These are phyloP conservation scores for Tubosaeta sp. DNA, from an alignment of 768 basidiomycete species.

Conservation along the genomic window DNA sequence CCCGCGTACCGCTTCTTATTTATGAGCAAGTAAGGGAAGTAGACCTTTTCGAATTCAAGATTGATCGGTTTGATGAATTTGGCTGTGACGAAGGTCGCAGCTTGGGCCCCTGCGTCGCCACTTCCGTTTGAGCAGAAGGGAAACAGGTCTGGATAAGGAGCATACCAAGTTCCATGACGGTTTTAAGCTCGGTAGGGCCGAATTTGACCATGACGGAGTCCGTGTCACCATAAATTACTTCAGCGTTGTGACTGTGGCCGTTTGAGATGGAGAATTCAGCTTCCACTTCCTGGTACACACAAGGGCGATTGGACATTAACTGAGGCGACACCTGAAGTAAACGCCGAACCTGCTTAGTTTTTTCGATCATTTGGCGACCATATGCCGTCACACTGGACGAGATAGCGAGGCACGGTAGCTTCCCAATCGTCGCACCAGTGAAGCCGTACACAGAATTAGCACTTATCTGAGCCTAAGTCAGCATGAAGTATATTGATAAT, in stretches of 20 bases:
- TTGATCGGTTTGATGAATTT: conserved; percentile 97
- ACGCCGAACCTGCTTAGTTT: conserved; percentile 72
- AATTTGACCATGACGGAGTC: conserved; percentile 99
- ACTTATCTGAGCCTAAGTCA: conserved; percentile 65
- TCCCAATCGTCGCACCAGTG: conserved; percentile 96
- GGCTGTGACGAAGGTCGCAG: conserved; percentile 83
- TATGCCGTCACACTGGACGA: conserved; percentile 95
- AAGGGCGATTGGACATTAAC: background rate
- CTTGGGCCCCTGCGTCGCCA: conserved; percentile 67
- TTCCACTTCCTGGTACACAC: conserved; percentile 67
- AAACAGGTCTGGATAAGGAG: background rate
- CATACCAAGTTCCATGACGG: conserved; percentile 88
- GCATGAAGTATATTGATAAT: background rate
- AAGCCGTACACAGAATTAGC: conserved; percentile 99
- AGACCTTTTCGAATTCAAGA: conserved; percentile 98
- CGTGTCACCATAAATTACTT: conserved; percentile 97
- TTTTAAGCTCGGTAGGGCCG: conserved; percentile 79
- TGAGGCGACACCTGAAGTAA: background rate
- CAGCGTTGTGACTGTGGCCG: conserved; percentile 80
- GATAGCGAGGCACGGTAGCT: conserved; percentile 91
- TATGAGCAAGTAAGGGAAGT: conserved; percentile 96
- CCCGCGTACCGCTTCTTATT: conserved; percentile 99
- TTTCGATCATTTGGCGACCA: conserved; percentile 98
- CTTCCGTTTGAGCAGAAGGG: background rate
- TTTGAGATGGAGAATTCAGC: conserved; percentile 81